Evolutionary conservation across 2,329 filamentous ascomycete genomes (phyloP).

Genomic region (Diaporthe ilicicola): DNA sequence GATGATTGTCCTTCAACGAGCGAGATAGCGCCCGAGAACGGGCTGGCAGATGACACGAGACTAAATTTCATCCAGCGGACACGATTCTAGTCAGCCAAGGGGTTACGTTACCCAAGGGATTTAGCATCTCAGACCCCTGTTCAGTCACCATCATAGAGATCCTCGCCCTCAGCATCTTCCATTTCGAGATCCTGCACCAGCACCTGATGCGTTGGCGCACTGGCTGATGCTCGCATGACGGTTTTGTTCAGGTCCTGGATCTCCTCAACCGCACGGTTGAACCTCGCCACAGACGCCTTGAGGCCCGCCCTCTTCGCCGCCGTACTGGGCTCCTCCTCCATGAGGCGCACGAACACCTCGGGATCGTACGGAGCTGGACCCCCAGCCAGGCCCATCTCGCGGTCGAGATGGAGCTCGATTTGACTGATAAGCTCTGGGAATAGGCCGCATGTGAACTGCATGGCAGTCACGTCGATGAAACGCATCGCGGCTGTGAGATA

Average conservation of each 20-base stretch:
- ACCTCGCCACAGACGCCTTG: conserved; percentile 44
- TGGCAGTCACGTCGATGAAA: conserved; percentile 66
- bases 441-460: conserved; percentile 58
- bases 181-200: conserved; percentile 22
- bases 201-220: neutral
- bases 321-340: conserved; percentile 48
- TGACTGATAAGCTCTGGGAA: conserved; percentile 53
- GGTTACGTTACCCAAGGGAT: too few species aligned
- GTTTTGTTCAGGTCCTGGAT: conserved; percentile 45
- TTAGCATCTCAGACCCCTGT: too few species aligned
- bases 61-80: neutral
- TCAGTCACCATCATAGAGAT: conserved; percentile 13
- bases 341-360: conserved; percentile 43
- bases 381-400: conserved; percentile 51
- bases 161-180: conserved; percentile 24
- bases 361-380: conserved; percentile 27
- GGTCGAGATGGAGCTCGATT: conserved; percentile 53
- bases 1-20: neutral
- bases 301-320: conserved; percentile 42
- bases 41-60: neutral
- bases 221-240: conserved; percentile 21
- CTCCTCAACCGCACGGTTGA: conserved; percentile 44
- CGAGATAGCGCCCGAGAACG: neutral
- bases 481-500: conserved; percentile 72
- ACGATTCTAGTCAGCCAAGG: neutral